Evolutionary conservation across 2,329 filamentous ascomycete genomes (phyloP), one percentile per base, ranked within the genome.

Genomic region (Fusarium sublunatum): DNA sequence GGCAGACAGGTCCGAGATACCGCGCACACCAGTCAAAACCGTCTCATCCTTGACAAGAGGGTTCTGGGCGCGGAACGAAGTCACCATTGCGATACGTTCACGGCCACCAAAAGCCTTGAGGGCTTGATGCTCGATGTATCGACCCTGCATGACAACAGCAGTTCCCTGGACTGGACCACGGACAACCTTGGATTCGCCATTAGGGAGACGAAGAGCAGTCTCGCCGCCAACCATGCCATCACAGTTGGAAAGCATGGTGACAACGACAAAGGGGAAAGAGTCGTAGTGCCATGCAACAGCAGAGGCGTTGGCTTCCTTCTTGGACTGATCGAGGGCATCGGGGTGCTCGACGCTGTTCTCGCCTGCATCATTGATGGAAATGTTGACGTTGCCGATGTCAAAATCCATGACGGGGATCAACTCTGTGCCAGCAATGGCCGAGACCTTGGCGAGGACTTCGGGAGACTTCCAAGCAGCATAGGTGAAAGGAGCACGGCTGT

Each of bases 21-120:
- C 78, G 1, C 86, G 81, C n/a, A 88, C 83, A 1, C 83, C 87
- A 6, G 80, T 84, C 29, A 89, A 77, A 2, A 85, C 83, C 0
- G 83, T 85, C 65, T 88, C 86, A 64, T 90, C 88, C n/a, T 79
- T 80, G 39, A 84, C 67, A n/a, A 76, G 74, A 3, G 85, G 78
- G 26, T 78, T 81, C 47, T 81, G 82, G 2, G 86, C 86, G 7
- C 87, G 81, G 76, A 88, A 89, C 6, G 84, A 87, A 0, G 87
- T 89, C 46, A 89, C 86, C 76, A 87, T 86, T 43, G 81, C 85
- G 73, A 89, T 88, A 34, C 87, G 83, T 72, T 89, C 87, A n/a
- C 81, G 80, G 12, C 79, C 79, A 15, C 86, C 84, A 3, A 85
- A 74, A 7, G 86, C 82, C 13, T 81, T 82, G 15, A 88, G 78